phyloP scores from a whole-genome alignment of 108 stramenopile genomes.

The Chaetoceros tenuissimus region DNA sequence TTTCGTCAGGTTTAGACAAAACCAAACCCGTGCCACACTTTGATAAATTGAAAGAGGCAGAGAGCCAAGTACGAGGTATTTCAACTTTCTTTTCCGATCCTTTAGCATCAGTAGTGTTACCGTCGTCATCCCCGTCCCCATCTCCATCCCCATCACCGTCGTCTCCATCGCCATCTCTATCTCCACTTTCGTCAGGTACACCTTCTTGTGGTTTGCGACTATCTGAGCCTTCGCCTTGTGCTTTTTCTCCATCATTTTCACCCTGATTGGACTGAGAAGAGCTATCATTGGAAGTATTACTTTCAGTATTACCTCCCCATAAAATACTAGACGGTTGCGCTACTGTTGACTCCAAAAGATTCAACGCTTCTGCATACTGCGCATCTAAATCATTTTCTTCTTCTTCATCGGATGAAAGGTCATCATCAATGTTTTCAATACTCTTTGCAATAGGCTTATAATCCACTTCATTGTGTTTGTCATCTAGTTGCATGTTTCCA shows the following conservation, averaged over 20 bases:
- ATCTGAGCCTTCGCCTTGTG: neutral
- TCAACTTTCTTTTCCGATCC: conserved; percentile 8
- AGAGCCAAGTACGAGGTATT: conserved; percentile 36
- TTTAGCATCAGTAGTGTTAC: conserved; percentile 11
- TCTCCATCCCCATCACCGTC: conserved; percentile 1
- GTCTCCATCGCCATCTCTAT: neutral
- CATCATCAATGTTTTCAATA: neutral
- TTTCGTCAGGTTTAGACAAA: conserved; percentile 17
- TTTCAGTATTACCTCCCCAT: neutral
- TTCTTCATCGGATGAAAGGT: neutral
- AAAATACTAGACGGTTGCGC: neutral
- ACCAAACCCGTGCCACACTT: conserved; percentile 19
- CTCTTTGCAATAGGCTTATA: neutral
- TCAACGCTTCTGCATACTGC: neutral
- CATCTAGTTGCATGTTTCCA: neutral
- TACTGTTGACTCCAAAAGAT: neutral
- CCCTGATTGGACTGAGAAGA: neutral
- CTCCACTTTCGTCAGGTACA: neutral
- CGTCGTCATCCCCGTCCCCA: conserved; percentile 11
- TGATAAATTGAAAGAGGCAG: conserved; percentile 30
- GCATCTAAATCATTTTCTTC: neutral
- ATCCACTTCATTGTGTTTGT: neutral
- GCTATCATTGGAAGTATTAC: neutral
- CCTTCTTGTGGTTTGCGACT: neutral
- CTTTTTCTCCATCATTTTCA: neutral